A percentile compares a stretch with the other conserved stretches of the same genome.
Conservation (phyloP, 2,329 filamentous ascomycete genomes). For the Helotiales sp. region DNA sequence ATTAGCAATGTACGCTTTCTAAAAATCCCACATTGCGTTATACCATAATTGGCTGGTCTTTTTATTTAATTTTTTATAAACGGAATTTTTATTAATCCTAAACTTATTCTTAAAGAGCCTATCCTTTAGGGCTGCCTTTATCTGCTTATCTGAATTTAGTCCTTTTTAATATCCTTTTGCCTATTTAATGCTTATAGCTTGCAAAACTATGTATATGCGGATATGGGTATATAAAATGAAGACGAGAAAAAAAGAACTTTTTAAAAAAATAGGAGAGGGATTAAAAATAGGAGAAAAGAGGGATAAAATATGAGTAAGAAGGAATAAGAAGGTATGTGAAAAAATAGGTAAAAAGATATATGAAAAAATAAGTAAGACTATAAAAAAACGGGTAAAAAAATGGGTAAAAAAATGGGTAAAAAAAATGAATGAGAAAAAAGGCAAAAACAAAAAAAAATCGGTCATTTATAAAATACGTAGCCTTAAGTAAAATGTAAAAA, state of each 20-base stretch:
- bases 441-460: neutral
- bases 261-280: neutral
- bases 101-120: neutral
- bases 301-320: neutral
- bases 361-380: neutral
- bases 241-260: neutral
- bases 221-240: neutral
- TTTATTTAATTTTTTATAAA: neutral
- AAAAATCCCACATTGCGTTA: neutral
- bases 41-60: neutral
- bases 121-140: neutral
- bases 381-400: neutral
- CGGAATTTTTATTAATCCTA: neutral
- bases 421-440: neutral
- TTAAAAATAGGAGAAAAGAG: neutral
- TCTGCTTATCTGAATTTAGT: neutral
- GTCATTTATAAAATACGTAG: neutral
- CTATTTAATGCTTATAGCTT: neutral
- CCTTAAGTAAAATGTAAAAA: neutral
- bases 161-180: neutral
- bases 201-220: no score
- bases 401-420: neutral
- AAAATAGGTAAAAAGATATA: neutral
- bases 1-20: neutral
- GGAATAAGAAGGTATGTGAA: neutral